Percentiles rank a stretch among this genome's conserved stretches.
phyloP scores from a whole-genome alignment of 352 stramenopile species.

The Phytopythium kandeliae region DNA sequence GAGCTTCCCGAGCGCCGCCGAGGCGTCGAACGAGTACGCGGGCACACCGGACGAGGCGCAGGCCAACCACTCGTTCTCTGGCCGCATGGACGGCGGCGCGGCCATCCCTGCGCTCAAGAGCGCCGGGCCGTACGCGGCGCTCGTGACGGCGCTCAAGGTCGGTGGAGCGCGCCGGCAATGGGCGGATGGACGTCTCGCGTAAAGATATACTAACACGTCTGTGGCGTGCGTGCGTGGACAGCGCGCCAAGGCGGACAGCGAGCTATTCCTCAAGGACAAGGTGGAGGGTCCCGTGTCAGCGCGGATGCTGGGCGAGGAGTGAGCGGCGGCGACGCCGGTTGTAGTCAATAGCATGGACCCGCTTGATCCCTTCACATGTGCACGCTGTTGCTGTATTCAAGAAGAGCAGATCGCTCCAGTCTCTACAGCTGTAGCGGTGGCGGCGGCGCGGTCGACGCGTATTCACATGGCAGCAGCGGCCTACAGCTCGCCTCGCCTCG shows the following conservation, averaged over 20 bases:
- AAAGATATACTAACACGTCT: too few relatives aligned
- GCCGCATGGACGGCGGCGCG: slow-evolving; percentile 59
- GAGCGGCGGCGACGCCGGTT: slow-evolving; percentile 35
- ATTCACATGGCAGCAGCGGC: too few relatives aligned
- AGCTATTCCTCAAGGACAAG: slow-evolving; percentile 75
- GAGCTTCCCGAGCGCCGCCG: slow-evolving; percentile 45
- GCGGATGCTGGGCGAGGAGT: slow-evolving; percentile 41
- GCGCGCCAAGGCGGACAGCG: slow-evolving; percentile 76
- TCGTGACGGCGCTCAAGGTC: slow-evolving; percentile 77
- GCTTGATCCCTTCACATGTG: too few relatives aligned
- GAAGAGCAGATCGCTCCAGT: too few relatives aligned
- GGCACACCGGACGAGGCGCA: slow-evolving; percentile 20
- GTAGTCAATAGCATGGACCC: too few relatives aligned
- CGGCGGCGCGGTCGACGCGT: too few relatives aligned
- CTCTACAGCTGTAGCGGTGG: neutral
- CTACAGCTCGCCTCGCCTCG: too few relatives aligned
- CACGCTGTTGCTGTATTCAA: too few relatives aligned
- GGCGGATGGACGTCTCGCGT: too few relatives aligned
- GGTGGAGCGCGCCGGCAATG: neutral
- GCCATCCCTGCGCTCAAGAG: slow-evolving; percentile 63
- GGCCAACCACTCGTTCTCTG: slow-evolving; percentile 63
- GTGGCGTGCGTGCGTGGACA: slow-evolving; percentile 12
- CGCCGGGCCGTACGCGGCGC: slow-evolving; percentile 53
- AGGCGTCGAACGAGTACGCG: slow-evolving; percentile 73
- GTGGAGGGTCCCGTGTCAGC: slow-evolving; percentile 69